Base-by-base conservation (phyloP, 1,139 yeast species). In the Blastobotrys raffinosifermentans region DNA sequence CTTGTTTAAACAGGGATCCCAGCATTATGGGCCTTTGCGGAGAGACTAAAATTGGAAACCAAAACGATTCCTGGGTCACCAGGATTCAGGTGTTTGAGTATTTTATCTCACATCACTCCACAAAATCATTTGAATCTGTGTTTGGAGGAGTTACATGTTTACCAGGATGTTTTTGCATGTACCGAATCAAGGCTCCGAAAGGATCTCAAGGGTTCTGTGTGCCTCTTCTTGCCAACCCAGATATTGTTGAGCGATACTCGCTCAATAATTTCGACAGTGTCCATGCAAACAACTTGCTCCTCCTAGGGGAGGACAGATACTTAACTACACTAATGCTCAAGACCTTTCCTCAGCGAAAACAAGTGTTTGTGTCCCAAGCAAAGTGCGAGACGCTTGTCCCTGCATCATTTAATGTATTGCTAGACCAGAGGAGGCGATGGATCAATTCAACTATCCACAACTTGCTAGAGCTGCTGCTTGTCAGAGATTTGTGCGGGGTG, bases 381-480 rank as follows among this genome's bases (percentile, higher is more conserved):
- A 94, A 86, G 9, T 91, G 97, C 68, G 87, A 87, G 60, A 91
- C 98, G 1, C 65, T 87, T 48, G 97, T 83, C 14, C 98, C 98
- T 0, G 86, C 82, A 48, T 70, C 72, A 40, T 87, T 91, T 59
- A 70, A 64, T 46, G 94, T 89, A 30, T 67, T 91, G 51, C 67
- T 91, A 39, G 89, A 97, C 1, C 98, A 91, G 61, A 80, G 98
- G 60, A 85, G 98, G 64, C 84, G 98, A 60, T 91, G 98, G 98
- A 91, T 91, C 54, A 91, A 91, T 62, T 87, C 97, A 2, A 91
- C 98, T 0, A 94, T 91, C 33, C 98, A 91, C 62, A 91, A 91
- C 56, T 73, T 91, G 58, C 75, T 91, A 80, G 98, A 91, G 62
- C 73, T 91, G 52, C 84, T 83, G 2, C 66, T 87, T 49, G 94